phyloP scores from a whole-genome alignment of 2,329 filamentous ascomycete genomes.

The Hypoxylon sp. region DNA sequence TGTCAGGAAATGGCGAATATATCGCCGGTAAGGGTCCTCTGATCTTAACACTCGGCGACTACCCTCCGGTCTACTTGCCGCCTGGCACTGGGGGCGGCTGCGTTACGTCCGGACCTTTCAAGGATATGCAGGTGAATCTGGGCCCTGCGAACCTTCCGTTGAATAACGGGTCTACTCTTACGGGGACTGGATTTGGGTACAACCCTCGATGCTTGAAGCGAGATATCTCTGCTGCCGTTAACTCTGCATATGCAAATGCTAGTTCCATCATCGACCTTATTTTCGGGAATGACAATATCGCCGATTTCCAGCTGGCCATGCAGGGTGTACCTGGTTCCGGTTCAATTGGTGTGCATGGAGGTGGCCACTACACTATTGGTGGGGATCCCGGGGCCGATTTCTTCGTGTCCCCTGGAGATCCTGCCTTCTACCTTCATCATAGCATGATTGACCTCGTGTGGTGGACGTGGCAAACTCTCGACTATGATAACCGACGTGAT shows the following conservation, averaged over 20 bases:
- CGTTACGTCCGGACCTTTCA: conserved; percentile 60
- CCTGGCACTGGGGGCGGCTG: conserved; percentile 66
- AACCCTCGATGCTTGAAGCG: conserved; percentile 57
- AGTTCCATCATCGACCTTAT: conserved; percentile 50
- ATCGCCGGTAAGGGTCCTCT: conserved; percentile 40
- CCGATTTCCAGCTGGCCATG: conserved; percentile 56
- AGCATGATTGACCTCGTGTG: conserved; percentile 43
- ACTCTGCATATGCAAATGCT: conserved; percentile 42
- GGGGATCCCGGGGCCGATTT: conserved; percentile 50
- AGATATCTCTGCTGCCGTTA: conserved; percentile 46
- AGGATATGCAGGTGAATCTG: conserved; percentile 52
- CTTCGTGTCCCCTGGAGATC: conserved; percentile 43
- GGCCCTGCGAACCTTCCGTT: conserved; percentile 49
- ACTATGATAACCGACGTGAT: conserved; percentile 29
- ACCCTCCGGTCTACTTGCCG: conserved; percentile 50
- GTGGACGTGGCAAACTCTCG: conserved; percentile 46
- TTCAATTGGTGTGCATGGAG: conserved; percentile 50
- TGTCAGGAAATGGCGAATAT: conserved; percentile 59
- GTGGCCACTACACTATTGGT: conserved; percentile 52
- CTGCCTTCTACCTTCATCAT: conserved; percentile 48
- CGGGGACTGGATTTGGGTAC: conserved; percentile 48
- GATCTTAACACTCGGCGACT: conserved; percentile 21
- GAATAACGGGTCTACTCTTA: conserved; percentile 36
- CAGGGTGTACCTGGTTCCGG: conserved; percentile 52
- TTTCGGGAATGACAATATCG: conserved; percentile 47